Evolutionary conservation across 2,329 filamentous ascomycete species (phyloP).

Genomic region (Teratosphaeria zuluensis): DNA sequence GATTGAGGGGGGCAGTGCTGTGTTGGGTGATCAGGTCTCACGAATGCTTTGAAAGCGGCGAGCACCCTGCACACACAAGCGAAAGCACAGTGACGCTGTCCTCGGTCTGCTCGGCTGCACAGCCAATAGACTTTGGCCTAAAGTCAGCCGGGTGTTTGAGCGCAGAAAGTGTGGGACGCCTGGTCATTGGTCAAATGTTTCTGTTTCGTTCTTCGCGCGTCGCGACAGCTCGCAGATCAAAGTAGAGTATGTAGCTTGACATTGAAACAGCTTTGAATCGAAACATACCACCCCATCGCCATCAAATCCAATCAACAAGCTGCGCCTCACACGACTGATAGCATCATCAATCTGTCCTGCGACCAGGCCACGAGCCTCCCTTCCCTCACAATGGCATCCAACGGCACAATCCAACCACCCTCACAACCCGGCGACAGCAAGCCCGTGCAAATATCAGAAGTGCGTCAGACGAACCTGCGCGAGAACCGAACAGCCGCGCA

Average conservation of each 20-base stretch:
- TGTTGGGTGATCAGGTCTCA: not conserved
- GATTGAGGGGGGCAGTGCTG: not conserved
- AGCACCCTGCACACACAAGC: not conserved
- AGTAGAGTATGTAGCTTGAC: not conserved
- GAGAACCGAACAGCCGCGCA: slow-evolving; percentile 94
- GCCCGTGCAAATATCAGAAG: slow-evolving; percentile 27
- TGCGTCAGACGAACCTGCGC: slow-evolving; percentile 41
- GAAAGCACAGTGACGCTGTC: not conserved
- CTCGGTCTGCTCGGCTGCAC: not conserved
- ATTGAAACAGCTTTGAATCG: not conserved
- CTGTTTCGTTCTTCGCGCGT: not conserved
- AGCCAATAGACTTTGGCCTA: not conserved
- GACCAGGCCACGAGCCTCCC: not conserved
- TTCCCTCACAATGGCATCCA: slow-evolving; percentile 5
- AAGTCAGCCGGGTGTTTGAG: not conserved
- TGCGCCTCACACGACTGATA: not conserved
- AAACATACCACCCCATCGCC: not conserved
- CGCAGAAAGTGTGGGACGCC: not conserved
- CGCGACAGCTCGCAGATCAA: not conserved
- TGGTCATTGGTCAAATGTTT: not conserved
- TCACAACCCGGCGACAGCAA: slow-evolving; percentile 4
- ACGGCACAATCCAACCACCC: slow-evolving; percentile 7
- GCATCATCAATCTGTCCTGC: not conserved
- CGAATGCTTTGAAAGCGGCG: not conserved
- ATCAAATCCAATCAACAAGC: not conserved